phyloP scores from a whole-genome alignment of 352 stramenopile species.

The Pythium grandisporangium region DNA sequence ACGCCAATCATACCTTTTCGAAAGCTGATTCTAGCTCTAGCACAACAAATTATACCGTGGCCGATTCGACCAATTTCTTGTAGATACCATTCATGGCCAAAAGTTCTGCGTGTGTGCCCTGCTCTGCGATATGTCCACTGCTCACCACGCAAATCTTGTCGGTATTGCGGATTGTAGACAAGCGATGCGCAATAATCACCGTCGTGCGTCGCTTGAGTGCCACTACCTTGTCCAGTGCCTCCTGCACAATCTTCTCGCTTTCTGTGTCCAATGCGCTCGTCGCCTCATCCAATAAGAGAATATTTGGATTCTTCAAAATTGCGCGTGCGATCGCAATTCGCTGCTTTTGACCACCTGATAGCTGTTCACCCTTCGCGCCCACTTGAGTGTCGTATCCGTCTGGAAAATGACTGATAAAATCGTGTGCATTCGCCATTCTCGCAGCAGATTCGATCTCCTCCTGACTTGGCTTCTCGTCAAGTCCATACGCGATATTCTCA shows the following conservation, averaged over 20 bases:
- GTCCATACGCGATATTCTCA: constrained; percentile 45
- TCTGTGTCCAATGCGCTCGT: constrained; percentile 31
- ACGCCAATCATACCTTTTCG: too few relatives aligned
- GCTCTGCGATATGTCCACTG: constrained; percentile 22
- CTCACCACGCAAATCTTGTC: constrained; percentile 35
- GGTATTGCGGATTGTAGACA: constrained; percentile 35
- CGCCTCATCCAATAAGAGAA: constrained; percentile 36
- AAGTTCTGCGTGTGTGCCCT: constrained; percentile 22
- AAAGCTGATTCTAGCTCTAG: too few relatives aligned
- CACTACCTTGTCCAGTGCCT: constrained; percentile 19
- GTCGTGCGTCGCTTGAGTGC: constrained; percentile 37
- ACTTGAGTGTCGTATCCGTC: constrained; percentile 41
- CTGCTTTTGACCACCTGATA: constrained; percentile 18
- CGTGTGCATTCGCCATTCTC: constrained; percentile 8
- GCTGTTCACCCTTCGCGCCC: constrained; percentile 12
- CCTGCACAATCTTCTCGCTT: constrained; percentile 45
- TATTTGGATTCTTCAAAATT: constrained; percentile 27
- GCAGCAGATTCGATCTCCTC: constrained; percentile 50
- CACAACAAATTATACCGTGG: too few relatives aligned
- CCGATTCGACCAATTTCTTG: constrained; percentile 10
- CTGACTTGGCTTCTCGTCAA: constrained; percentile 1
- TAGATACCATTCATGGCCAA: constrained; percentile 60
- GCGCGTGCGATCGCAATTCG: constrained; percentile 17
- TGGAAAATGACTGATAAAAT: constrained; percentile 59
- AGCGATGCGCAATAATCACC: constrained; percentile 39